Evolutionary conservation across 768 basidiomycete species (phyloP).

Genomic region (Rhodocollybia butyracea): DNA sequence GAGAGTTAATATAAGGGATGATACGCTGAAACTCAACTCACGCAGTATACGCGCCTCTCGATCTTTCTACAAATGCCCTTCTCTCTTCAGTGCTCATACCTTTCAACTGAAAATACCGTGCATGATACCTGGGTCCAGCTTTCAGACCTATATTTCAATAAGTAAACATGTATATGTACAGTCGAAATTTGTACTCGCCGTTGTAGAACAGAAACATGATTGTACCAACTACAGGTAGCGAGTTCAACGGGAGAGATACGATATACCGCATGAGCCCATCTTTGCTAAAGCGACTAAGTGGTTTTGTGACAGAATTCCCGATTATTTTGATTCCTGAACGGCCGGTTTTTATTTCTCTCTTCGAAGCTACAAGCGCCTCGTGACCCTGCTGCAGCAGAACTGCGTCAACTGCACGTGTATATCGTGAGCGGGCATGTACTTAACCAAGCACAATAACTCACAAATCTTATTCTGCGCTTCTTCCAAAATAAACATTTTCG

Average conservation of each 20-base stretch:
- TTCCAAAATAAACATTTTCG: slow-evolving; percentile 32
- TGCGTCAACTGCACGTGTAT: slow-evolving; percentile 28
- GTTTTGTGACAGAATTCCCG: slow-evolving; percentile 46
- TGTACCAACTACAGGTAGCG: slow-evolving; percentile 64
- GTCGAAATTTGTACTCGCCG: slow-evolving; percentile 24
- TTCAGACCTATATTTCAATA: slow-evolving; percentile 29
- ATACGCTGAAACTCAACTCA: slow-evolving; percentile 25
- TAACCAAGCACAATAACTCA: slow-evolving; percentile 15
- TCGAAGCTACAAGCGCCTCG: slow-evolving; percentile 26
- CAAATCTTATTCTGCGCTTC: slow-evolving; percentile 37
- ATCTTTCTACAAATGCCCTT: slow-evolving; percentile 41
- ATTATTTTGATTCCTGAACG: slow-evolving; percentile 38
- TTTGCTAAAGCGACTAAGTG: slow-evolving; percentile 40
- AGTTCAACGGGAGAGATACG: slow-evolving; percentile 63
- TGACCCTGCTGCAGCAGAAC: slow-evolving; percentile 34
- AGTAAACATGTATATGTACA: background rate
- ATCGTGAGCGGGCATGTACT: background rate
- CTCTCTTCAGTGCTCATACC: slow-evolving; percentile 41
- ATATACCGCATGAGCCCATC: slow-evolving; percentile 54
- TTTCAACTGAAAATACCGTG: slow-evolving; percentile 71
- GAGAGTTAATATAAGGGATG: background rate
- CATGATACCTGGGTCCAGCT: slow-evolving; percentile 55
- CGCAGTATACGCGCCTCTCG: slow-evolving; percentile 63
- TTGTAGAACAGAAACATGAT: slow-evolving; percentile 57
- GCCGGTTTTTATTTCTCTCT: slow-evolving; percentile 27